phyloP scores from a whole-genome alignment of 805 yeast species.

The Monosporozyma siamensis region DNA sequence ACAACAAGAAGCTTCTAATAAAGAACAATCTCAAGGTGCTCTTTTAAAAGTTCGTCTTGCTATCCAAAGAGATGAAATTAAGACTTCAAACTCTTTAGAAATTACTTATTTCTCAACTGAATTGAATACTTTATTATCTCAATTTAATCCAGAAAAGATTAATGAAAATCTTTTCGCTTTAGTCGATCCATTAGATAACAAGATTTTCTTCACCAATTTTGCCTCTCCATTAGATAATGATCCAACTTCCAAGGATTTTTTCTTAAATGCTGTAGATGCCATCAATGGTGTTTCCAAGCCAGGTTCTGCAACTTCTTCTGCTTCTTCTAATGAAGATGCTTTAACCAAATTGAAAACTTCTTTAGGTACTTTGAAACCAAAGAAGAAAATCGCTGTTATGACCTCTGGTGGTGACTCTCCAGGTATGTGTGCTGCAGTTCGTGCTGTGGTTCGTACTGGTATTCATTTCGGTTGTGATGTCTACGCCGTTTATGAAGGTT shows the following conservation, averaged over 20 bases:
- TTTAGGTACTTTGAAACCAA: conserved; percentile 12
- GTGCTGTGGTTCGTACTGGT: conserved; percentile 92
- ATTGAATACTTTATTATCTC: conserved; percentile 22
- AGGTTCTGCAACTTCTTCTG: conserved; percentile 12
- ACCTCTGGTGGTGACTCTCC: conserved; percentile 99
- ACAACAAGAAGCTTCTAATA: conserved; percentile 35
- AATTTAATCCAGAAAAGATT: conserved; percentile 19
- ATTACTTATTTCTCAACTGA: conserved; percentile 36
- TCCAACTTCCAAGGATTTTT: conserved; percentile 21
- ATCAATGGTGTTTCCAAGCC: conserved; percentile 8
- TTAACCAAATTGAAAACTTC: conserved; percentile 14
- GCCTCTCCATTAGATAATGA: conserved; percentile 32
- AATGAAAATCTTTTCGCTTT: conserved; percentile 17
- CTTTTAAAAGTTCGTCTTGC: conserved; percentile 40
- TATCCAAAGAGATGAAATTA: conserved; percentile 19
- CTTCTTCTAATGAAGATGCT: conserved; percentile 11
- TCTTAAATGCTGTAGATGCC: conserved; percentile 12
- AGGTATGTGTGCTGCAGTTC: conserved; percentile 94
- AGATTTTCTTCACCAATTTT: conserved; percentile 45
- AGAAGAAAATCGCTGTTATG: conserved; percentile 72
- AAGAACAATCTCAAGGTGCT: conserved; percentile 37
- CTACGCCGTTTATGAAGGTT: conserved; percentile 88
- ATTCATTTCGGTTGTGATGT: conserved; percentile 82
- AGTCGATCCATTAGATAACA: conserved; percentile 60
- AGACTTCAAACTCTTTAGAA: conserved; percentile 22